Evolutionary conservation across 2,329 filamentous ascomycete genomes (phyloP).

Genomic region (Aspergillus hortae): DNA sequence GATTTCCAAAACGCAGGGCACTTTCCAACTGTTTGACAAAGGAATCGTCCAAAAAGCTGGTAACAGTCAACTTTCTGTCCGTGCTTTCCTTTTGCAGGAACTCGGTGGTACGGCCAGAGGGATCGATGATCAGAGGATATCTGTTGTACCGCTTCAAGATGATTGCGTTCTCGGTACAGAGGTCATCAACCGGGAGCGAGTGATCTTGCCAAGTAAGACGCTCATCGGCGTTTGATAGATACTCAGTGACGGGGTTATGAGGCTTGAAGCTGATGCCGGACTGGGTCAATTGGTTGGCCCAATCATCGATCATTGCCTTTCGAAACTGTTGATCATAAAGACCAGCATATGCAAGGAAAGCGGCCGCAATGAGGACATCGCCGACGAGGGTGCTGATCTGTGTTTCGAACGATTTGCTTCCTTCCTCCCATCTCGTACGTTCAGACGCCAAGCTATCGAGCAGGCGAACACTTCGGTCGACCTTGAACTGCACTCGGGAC

Average conservation of each 20-base stretch:
- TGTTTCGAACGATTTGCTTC: conserved; percentile 96
- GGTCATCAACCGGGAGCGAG: conserved; percentile 86
- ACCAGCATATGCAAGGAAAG: conserved; percentile 93
- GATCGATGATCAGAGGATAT: conserved; percentile 97
- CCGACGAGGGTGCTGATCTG: conserved; percentile 96
- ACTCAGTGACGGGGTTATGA: conserved; percentile 92
- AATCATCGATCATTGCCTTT: conserved; percentile 96
- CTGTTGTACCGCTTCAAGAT: conserved; percentile 97
- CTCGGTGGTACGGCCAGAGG: conserved; percentile 88
- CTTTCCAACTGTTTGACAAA: conserved; percentile 98
- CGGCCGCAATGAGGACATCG: conserved; percentile 92
- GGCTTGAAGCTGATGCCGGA: conserved; percentile 94
- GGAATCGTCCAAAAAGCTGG: conserved; percentile 95
- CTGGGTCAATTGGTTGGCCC: conserved; percentile 85
- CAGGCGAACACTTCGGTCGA: conserved; percentile 89
- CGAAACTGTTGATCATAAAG: conserved; percentile 98
- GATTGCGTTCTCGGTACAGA: conserved; percentile 98
- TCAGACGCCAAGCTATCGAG: conserved; percentile 95
- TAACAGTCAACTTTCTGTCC: conserved; percentile 88
- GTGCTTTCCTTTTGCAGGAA: conserved; percentile 95
- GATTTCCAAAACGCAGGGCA: conserved; percentile 94
- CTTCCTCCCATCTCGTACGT: conserved; percentile 88
- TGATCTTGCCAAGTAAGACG: conserved; percentile 93
- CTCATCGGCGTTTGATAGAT: conserved; percentile 93
- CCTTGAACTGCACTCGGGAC: conserved; percentile 94